These are phyloP conservation scores for Filobasidium wieringae DNA, from an alignment of 768 basidiomycete genomes.

Conservation along the genomic window DNA sequence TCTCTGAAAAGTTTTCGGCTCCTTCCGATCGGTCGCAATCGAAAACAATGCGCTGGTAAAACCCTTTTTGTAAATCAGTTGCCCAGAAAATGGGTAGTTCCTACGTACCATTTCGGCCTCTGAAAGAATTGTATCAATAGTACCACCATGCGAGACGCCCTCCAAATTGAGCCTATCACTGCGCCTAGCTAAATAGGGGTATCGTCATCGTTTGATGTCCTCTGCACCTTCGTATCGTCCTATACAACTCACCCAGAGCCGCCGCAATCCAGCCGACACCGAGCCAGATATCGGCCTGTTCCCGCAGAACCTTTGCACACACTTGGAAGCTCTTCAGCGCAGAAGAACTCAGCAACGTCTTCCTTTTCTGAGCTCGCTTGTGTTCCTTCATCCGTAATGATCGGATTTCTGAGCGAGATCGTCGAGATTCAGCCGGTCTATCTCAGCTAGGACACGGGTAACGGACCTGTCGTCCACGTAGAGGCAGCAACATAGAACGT, in stretches of 20 bases:
- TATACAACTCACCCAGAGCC: no score
- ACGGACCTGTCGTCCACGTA: no score
- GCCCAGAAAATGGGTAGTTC: no score
- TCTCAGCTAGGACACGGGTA: no score
- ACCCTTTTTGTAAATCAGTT: no score
- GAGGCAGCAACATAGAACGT: slow-evolving; percentile 4
- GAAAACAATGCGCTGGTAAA: slow-evolving; percentile 1
- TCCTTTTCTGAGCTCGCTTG: background rate
- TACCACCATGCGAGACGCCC: slow-evolving; percentile 2
- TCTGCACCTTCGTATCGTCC: no score
- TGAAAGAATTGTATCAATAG: slow-evolving; percentile 7
- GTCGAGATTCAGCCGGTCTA: no score
- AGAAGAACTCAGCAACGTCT: slow-evolving; percentile 1
- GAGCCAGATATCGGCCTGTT: slow-evolving; percentile 6
- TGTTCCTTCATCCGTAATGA: slow-evolving; percentile 3
- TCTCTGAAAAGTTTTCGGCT: background rate
- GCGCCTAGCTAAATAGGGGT: no score
- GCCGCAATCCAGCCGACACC: slow-evolving; percentile 6
- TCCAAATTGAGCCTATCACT: background rate
- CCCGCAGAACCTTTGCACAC: slow-evolving; percentile 2
- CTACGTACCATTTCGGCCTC: slow-evolving; percentile 10
- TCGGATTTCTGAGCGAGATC: slow-evolving; percentile 2
- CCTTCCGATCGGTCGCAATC: slow-evolving; percentile 1
- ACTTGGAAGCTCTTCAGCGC: slow-evolving; percentile 1
- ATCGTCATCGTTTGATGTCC: no score